Evolutionary conservation across 805 yeast genomes (phyloP).

Genomic region (Kluyveromyces aestuarii): DNA sequence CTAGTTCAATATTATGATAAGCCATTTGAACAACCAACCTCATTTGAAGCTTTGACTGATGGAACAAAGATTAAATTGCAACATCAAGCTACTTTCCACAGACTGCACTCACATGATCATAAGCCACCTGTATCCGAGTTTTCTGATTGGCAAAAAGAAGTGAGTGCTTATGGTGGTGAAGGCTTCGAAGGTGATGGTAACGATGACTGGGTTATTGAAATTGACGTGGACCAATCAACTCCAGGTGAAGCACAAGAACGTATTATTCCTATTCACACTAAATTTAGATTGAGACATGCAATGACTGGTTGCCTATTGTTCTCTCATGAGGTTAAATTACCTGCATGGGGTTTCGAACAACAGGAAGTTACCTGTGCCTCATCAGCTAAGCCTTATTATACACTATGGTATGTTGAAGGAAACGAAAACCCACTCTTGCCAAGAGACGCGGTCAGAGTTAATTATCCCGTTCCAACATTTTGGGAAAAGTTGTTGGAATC

Average conservation of each 20-base stretch:
- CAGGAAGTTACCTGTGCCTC: slow-evolving; percentile 78
- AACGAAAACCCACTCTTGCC: slow-evolving; percentile 45
- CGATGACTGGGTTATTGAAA: slow-evolving; percentile 73
- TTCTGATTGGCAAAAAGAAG: slow-evolving; percentile 78
- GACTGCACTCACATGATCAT: slow-evolving; percentile 78
- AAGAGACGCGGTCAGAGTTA: slow-evolving; percentile 37
- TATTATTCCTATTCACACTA: slow-evolving; percentile 57
- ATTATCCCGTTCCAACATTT: slow-evolving; percentile 47
- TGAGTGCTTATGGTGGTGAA: slow-evolving; percentile 63
- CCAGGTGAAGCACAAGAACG: slow-evolving; percentile 44
- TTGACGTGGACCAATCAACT: slow-evolving; percentile 44
- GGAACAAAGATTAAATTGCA: slow-evolving; percentile 63
- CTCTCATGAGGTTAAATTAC: slow-evolving; percentile 66
- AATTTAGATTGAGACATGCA: slow-evolving; percentile 69
- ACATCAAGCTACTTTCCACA: slow-evolving; percentile 48
- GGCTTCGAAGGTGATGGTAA: slow-evolving; percentile 78
- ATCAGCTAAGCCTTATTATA: slow-evolving; percentile 51
- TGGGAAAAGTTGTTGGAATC: slow-evolving; percentile 54
- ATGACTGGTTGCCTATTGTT: slow-evolving; percentile 71
- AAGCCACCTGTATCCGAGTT: slow-evolving; percentile 65
- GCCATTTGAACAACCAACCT: slow-evolving; percentile 42
- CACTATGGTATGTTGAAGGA: slow-evolving; percentile 68
- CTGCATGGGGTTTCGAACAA: slow-evolving; percentile 78
- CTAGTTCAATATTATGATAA: slow-evolving; percentile 55
- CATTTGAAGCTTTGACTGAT: slow-evolving; percentile 54